Percentiles rank a stretch among this genome's conserved stretches.
phyloP scores from a whole-genome alignment of 768 basidiomycete species.

The Lentinus brumalis region DNA sequence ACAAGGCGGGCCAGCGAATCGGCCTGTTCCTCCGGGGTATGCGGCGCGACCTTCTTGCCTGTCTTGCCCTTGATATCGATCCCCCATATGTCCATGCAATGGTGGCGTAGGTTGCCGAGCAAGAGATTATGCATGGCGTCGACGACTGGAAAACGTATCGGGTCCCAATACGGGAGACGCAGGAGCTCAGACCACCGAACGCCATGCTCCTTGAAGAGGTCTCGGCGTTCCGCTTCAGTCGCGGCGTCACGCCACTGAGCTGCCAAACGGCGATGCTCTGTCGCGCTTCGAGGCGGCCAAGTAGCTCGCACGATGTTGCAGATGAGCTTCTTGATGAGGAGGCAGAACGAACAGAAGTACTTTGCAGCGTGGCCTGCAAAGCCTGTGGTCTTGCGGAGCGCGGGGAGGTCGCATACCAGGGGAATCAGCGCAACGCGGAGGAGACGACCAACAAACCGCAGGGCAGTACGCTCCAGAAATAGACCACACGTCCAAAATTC shows the following conservation, averaged over 20 bases:
- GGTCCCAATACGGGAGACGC: constrained; percentile 43
- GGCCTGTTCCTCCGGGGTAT: not conserved
- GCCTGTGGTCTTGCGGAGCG: constrained; percentile 34
- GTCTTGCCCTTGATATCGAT: constrained; percentile 11
- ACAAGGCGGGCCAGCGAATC: not conserved
- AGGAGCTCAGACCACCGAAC: constrained; percentile 33
- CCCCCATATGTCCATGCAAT: constrained; percentile 31
- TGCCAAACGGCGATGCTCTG: constrained; percentile 23
- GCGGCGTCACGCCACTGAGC: constrained; percentile 22
- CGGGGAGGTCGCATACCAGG: constrained; percentile 40
- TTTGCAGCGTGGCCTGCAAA: constrained; percentile 24
- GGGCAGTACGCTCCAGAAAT: constrained; percentile 27
- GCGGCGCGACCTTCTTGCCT: not conserved
- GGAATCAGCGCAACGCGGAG: constrained; percentile 33
- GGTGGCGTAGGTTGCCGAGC: constrained; percentile 36
- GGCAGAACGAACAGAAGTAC: constrained; percentile 34
- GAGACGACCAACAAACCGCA: constrained; percentile 28
- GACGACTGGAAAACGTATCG: constrained; percentile 31
- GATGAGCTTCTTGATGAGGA: constrained; percentile 27
- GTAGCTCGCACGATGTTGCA: constrained; percentile 27
- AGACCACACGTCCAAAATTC: constrained; percentile 37
- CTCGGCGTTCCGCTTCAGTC: constrained; percentile 2
- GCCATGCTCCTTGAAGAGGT: constrained; percentile 23
- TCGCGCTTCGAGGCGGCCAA: constrained; percentile 27
- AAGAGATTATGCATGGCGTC: constrained; percentile 46